Conservation (phyloP, 192 early-diverging fungal genomes). For the Umbelopsis isabellina region DNA sequence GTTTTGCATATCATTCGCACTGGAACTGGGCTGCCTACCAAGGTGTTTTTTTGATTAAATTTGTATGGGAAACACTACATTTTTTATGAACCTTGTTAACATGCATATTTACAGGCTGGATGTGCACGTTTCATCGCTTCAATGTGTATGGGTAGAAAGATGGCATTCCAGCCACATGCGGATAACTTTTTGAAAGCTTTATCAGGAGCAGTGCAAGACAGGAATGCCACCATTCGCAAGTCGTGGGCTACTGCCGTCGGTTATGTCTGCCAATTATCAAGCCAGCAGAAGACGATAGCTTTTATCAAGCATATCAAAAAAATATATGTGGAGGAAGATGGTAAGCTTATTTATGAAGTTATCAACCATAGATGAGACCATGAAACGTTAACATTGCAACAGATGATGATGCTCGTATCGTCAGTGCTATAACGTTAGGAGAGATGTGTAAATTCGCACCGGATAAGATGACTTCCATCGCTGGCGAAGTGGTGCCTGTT, state of each 20-base stretch:
- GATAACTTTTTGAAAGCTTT: conserved; percentile 77
- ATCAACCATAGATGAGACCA: background rate
- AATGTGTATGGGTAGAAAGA: conserved; percentile 70
- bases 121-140: conserved; percentile 84
- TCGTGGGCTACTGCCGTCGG: conserved; percentile 85
- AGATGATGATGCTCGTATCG: conserved; percentile 74
- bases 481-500: conserved; percentile 66
- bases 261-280: conserved; percentile 68
- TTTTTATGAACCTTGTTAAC: too few species aligned
- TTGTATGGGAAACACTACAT: background rate
- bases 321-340: conserved; percentile 74
- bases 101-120: conserved; percentile 67
- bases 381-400: conserved; percentile 17
- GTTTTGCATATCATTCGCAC: conserved; percentile 74
- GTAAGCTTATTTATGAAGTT: conserved; percentile 26
- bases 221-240: conserved; percentile 81
- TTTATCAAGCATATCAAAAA: conserved; percentile 75
- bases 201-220: conserved; percentile 74
- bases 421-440: conserved; percentile 63
- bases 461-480: conserved; percentile 57
- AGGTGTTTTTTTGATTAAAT: conserved; percentile 36
- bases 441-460: conserved; percentile 74
- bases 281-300: conserved; percentile 58
- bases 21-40: conserved; percentile 88
- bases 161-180: conserved; percentile 69